Evolutionary conservation across 179 eudicot species (phyloP), one percentile per base, ranked within the genome.

Genomic region (Spergularia azorica): DNA sequence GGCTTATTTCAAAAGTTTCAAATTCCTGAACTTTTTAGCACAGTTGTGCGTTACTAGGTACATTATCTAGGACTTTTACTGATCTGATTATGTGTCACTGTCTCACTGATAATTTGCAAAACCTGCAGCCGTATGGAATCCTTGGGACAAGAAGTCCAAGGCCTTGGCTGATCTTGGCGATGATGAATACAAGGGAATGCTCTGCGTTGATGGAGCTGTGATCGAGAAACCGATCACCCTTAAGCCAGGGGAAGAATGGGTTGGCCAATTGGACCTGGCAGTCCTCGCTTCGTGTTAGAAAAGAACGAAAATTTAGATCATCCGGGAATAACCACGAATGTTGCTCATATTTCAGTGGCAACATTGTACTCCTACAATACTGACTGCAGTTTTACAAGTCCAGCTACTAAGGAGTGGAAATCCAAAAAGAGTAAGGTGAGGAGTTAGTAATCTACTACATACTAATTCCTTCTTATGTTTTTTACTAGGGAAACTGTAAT

Each of bases 221-320:
- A 83, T 93, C 41, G 98, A 93, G 79, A 93, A 87, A 68, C 97
- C 93, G 2, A 83, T 93, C 73, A 84, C 88, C 10, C 84, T 93
- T 72, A 93, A 89, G 74, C 95, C 97, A 7, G 90, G 88, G 0
- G 97, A 91, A 70, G 93, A 93, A 75, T 93, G 98, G 98, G 83
- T 84, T 2, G 92, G 93, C 20, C 86, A 87, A 57, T 82, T 93
- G 67, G 93, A 93, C 71, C 81, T 93, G 3, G 86, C 93, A 14
- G 88, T 83, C 26, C 69, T 87, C 52, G 80, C 92, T 71, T 84
- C 94, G 3, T 86, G 83, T 36, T 85, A 78, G 75, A 71, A 48
- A 59, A 64, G 60, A 38, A 3, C 39, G 39, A 36, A 36, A 41
- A 15, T 1, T 32, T 10, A 75, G 76, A 63, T 14, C 63, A 58